phyloP scores from a whole-genome alignment of 2,329 filamentous ascomycete species.

The Dothistroma septosporum region DNA sequence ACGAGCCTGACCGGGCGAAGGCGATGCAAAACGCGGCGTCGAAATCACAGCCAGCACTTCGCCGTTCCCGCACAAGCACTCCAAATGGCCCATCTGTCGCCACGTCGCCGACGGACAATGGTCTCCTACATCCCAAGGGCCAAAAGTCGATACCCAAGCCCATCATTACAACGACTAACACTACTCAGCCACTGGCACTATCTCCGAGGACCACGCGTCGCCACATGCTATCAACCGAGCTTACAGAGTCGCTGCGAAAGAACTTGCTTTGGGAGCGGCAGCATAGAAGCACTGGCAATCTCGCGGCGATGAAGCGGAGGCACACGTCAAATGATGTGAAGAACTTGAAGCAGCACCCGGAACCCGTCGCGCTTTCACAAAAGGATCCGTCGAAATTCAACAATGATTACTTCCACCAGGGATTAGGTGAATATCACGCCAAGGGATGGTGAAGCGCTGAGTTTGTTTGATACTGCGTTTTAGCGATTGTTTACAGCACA shows the following conservation, averaged over 20 bases:
- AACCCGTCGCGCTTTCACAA: constrained; percentile 51
- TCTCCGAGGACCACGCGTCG: constrained; percentile 88
- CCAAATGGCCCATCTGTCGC: constrained; percentile 65
- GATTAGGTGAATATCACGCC: constrained; percentile 77
- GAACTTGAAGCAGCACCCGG: constrained; percentile 78
- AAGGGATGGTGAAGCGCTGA: constrained; percentile 67
- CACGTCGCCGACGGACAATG: constrained; percentile 50
- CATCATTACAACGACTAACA: constrained; percentile 69
- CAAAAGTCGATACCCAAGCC: constrained; percentile 56
- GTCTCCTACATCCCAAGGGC: constrained; percentile 29
- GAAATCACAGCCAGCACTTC: constrained; percentile 51
- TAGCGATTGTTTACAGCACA: constrained; percentile 24
- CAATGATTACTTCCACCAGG: constrained; percentile 82
- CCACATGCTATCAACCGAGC: constrained; percentile 92
- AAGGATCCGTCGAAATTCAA: constrained; percentile 57
- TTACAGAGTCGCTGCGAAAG: constrained; percentile 86
- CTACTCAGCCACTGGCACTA: constrained; percentile 55
- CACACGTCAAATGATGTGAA: constrained; percentile 89
- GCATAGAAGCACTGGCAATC: constrained; percentile 84
- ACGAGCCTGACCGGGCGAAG: constrained; percentile 68
- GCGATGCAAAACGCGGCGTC: constrained; percentile 65
- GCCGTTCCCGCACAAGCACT: constrained; percentile 60
- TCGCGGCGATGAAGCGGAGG: constrained; percentile 81
- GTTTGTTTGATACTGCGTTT: constrained; percentile 26
- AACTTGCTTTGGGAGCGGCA: constrained; percentile 93